Percentiles rank a stretch among this genome's conserved stretches.
These are phyloP conservation scores for Circinella minor DNA, from an alignment of 371 early-diverging fungal genomes.

Conservation along the genomic window DNA sequence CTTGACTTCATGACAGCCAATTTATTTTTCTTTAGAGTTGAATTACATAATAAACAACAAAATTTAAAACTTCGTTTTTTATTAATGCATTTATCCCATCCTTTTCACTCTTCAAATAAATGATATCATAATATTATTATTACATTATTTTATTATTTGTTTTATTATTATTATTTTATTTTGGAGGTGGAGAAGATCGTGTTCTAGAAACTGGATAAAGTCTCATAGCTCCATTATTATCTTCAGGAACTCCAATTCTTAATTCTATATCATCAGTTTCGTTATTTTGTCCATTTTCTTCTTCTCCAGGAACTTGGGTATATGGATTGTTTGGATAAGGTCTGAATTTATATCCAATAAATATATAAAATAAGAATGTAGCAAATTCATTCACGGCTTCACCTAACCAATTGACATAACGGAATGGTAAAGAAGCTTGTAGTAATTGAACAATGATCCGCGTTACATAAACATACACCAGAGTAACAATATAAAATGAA, in stretches of 20 bases:
- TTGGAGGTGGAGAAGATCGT: slow-evolving; percentile 3
- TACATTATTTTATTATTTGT: not conserved
- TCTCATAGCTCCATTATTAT: slow-evolving; percentile 6
- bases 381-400: slow-evolving; percentile 56
- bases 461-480: slow-evolving; percentile 60
- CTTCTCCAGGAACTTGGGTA: slow-evolving; percentile 44
- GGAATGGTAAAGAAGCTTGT: slow-evolving; percentile 56
- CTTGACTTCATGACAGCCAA: too few relatives aligned
- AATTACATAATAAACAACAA: too few relatives aligned
- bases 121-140: not conserved
- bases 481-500: slow-evolving; percentile 59
- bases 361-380: slow-evolving; percentile 55
- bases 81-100: too few relatives aligned
- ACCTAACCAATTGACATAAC: slow-evolving; percentile 59
- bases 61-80: too few relatives aligned
- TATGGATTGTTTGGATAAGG: slow-evolving; percentile 62
- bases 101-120: not conserved
- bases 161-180: not conserved
- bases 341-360: slow-evolving; percentile 56
- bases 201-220: slow-evolving; percentile 17
- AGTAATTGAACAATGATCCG: slow-evolving; percentile 56
- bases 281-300: slow-evolving; percentile 31
- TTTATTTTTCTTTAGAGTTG: too few relatives aligned
- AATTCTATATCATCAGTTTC: slow-evolving; percentile 30
- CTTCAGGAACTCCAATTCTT: slow-evolving; percentile 8